Evolutionary conservation across 1,139 yeast species (phyloP).

Genomic region (Geotrichum aggregatum): DNA sequence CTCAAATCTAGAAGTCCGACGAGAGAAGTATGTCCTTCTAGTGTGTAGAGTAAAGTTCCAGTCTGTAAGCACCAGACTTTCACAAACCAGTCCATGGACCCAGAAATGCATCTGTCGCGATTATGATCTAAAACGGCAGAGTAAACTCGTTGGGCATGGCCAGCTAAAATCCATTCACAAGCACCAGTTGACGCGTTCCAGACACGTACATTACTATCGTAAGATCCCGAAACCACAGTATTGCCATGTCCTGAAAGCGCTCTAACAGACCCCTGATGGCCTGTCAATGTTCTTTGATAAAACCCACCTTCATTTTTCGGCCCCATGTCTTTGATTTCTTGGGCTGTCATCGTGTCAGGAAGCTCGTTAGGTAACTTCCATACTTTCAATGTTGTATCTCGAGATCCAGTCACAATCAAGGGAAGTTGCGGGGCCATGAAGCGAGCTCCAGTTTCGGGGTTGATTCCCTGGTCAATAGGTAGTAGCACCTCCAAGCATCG

Average conservation of each 20-base stretch:
- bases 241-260: slow-evolving; percentile 85
- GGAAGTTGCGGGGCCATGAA: slow-evolving; percentile 61
- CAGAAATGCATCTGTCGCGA: slow-evolving; percentile 79
- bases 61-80: slow-evolving; percentile 83
- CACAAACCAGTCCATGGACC: slow-evolving; percentile 85
- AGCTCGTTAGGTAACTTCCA: slow-evolving; percentile 66
- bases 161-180: slow-evolving; percentile 69
- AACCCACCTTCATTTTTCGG: slow-evolving; percentile 45
- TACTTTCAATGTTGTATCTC: slow-evolving; percentile 83
- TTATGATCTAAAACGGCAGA: slow-evolving; percentile 76
- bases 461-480: slow-evolving; percentile 43
- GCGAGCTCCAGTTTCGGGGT: slow-evolving; percentile 48
- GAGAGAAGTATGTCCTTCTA: slow-evolving; percentile 82
- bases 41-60: slow-evolving; percentile 60
- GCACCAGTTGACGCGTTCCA: slow-evolving; percentile 43
- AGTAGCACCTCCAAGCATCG: slow-evolving; percentile 81
- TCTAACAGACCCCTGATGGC: slow-evolving; percentile 85
- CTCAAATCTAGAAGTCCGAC: slow-evolving; percentile 84
- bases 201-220: slow-evolving; percentile 74
- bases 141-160: slow-evolving; percentile 84
- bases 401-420: slow-evolving; percentile 74
- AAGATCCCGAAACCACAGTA: slow-evolving; percentile 81
- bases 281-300: slow-evolving; percentile 66
- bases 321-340: not conserved
- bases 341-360: slow-evolving; percentile 14